phyloP scores from a whole-genome alignment of 2,329 filamentous ascomycete species.

The Myriosclerotinia curreyana region DNA sequence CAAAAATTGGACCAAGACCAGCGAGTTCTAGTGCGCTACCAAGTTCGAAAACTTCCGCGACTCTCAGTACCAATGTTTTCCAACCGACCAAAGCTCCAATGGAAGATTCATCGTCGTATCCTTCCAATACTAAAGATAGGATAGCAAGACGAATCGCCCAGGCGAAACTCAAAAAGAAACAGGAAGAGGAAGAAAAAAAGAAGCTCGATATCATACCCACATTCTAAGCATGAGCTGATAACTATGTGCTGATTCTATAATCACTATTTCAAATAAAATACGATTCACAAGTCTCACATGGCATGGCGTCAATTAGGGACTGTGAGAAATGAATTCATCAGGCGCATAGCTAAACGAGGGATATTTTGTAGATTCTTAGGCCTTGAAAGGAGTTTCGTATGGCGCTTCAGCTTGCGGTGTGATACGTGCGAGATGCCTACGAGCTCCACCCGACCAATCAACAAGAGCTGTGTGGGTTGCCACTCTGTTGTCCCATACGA shows the following conservation, averaged over 20 bases:
- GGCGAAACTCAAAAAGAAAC: constrained; percentile 25
- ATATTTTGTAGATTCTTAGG: not conserved
- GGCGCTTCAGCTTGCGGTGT: constrained; percentile 79
- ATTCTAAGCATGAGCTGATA: constrained; percentile 26
- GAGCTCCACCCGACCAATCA: constrained; percentile 76
- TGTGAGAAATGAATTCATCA: not conserved
- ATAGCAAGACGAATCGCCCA: constrained; percentile 28
- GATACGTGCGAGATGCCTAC: constrained; percentile 76
- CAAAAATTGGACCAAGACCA: not conserved
- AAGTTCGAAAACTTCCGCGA: not conserved
- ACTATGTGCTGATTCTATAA: not conserved
- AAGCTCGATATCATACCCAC: constrained; percentile 34
- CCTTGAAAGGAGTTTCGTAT: constrained; percentile 62
- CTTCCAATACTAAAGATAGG: constrained; percentile 3
- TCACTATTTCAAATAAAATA: not conserved
- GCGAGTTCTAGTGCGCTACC: not conserved
- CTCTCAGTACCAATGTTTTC: too few species aligned
- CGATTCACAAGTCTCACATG: not conserved
- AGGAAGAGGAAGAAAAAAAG: constrained; percentile 29
- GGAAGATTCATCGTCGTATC: not conserved
- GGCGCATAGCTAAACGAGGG: not conserved
- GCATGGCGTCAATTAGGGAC: not conserved
- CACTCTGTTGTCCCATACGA: constrained; percentile 83
- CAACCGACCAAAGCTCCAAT: not conserved
- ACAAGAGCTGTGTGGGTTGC: constrained; percentile 76